These are phyloP conservation scores for Penicillium ochrochloron DNA, from an alignment of 495 filamentous ascomycete species.

Conservation along the genomic window DNA sequence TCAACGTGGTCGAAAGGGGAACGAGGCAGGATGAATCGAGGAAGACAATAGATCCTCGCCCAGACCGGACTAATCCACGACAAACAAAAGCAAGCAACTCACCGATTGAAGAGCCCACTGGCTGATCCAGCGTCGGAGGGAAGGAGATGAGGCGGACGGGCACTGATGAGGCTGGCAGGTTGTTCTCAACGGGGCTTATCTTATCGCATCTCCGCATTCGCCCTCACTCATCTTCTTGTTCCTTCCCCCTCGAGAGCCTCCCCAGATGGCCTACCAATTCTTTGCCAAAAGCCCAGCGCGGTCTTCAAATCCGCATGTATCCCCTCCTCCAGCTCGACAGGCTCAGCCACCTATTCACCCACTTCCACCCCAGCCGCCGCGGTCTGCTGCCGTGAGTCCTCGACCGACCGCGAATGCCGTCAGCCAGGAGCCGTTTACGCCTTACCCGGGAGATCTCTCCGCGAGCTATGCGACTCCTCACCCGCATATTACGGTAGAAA, in stretches of 20 bases:
- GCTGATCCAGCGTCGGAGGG: slow-evolving; percentile 13
- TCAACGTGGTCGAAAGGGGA: background rate
- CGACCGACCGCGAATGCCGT: slow-evolving; percentile 26
- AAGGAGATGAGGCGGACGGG: slow-evolving; percentile 3
- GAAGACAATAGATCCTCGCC: background rate
- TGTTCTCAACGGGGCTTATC: slow-evolving; percentile 38
- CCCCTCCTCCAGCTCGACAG: slow-evolving; percentile 27
- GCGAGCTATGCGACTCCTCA: slow-evolving; percentile 42
- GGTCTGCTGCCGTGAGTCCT: slow-evolving; percentile 30
- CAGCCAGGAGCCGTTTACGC: slow-evolving; percentile 37
- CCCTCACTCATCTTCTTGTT: slow-evolving; percentile 17
- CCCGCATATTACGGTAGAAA: slow-evolving; percentile 58
- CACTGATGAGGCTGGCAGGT: slow-evolving; percentile 26
- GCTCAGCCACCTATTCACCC: slow-evolving; percentile 40
- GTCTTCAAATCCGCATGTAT: slow-evolving; percentile 34
- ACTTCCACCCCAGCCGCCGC: slow-evolving; percentile 33
- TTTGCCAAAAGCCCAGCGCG: slow-evolving; percentile 44
- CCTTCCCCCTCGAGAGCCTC: background rate
- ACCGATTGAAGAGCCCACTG: slow-evolving; percentile 25
- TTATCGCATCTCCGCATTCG: slow-evolving; percentile 52
- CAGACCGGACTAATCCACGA: background rate
- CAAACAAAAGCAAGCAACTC: slow-evolving; percentile 6
- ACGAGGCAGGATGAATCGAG: background rate
- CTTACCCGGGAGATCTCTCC: slow-evolving; percentile 39
- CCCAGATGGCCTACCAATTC: slow-evolving; percentile 47